These are phyloP conservation scores for Debaryomyces prosopidis DNA, from an alignment of 805 yeast species.

Conservation along the genomic window DNA sequence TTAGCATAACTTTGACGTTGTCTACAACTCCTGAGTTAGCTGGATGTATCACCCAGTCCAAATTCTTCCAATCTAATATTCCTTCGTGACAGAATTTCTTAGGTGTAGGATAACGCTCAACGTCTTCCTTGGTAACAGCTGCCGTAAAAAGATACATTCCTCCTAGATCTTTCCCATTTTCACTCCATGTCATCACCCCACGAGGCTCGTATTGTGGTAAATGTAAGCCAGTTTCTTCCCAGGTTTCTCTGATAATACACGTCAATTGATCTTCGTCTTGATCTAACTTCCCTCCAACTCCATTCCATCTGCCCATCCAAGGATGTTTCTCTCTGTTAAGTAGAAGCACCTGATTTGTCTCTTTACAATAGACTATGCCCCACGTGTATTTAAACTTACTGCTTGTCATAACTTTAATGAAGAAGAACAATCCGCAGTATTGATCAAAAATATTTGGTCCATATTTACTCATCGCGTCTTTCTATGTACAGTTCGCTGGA, in stretches of 20 bases:
- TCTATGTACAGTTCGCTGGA: no score
- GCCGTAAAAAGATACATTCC: slow-evolving; percentile 45
- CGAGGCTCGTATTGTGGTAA: slow-evolving; percentile 28
- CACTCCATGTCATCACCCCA: slow-evolving; percentile 39
- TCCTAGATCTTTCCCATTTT: slow-evolving; percentile 22
- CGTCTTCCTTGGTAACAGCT: slow-evolving; percentile 22
- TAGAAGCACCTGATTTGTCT: slow-evolving; percentile 31
- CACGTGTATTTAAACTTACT: slow-evolving; percentile 19
- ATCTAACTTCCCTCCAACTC: slow-evolving; percentile 46
- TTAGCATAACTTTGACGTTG: slow-evolving; percentile 28
- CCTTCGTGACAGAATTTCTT: slow-evolving; percentile 35
- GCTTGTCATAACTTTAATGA: not conserved
- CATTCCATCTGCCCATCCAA: slow-evolving; percentile 51
- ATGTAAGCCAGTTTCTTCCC: slow-evolving; percentile 41
- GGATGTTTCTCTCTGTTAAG: slow-evolving; percentile 43
- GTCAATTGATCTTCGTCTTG: slow-evolving; percentile 32
- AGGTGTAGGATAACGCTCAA: slow-evolving; percentile 29
- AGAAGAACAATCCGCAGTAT: no score
- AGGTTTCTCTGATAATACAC: slow-evolving; percentile 43
- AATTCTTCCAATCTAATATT: slow-evolving; percentile 41
- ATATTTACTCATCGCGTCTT: no score
- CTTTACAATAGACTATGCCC: slow-evolving; percentile 29
- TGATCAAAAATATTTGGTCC: no score
- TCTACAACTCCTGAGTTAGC: slow-evolving; percentile 44
- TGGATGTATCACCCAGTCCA: slow-evolving; percentile 35